phyloP scores from a whole-genome alignment of 2,329 filamentous ascomycete genomes.

The Colletotrichum endophyticum region DNA sequence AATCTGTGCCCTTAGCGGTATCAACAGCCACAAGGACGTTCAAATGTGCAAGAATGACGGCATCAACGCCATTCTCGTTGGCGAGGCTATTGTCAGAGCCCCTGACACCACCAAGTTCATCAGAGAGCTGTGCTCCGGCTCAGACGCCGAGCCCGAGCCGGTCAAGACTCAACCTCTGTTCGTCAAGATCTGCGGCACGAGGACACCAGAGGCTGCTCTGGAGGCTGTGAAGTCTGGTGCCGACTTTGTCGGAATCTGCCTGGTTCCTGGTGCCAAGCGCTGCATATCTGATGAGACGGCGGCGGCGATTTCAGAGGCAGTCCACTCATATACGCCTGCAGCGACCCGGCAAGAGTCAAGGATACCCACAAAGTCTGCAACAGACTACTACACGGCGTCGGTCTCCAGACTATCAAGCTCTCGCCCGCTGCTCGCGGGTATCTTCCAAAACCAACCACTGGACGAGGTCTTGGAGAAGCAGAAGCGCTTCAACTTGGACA shows the following conservation, averaged over 20 bases:
- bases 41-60: slow-evolving; percentile 86
- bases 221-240: slow-evolving; percentile 86
- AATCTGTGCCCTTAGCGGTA: slow-evolving; percentile 93
- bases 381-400: slow-evolving; percentile 76
- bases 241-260: slow-evolving; percentile 90
- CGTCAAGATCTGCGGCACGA: slow-evolving; percentile 95
- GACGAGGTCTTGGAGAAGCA: slow-evolving; percentile 82
- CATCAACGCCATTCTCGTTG: slow-evolving; percentile 91
- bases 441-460: slow-evolving; percentile 91
- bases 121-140: slow-evolving; percentile 75
- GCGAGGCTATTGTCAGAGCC: slow-evolving; percentile 94
- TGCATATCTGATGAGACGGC: slow-evolving; percentile 81
- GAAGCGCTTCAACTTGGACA: slow-evolving; percentile 76
- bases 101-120: slow-evolving; percentile 85
- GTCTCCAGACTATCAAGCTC: slow-evolving; percentile 52
- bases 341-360: slow-evolving; percentile 28
- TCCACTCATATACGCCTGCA: slow-evolving; percentile 70
- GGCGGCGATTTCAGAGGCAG: slow-evolving; percentile 76
- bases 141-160: slow-evolving; percentile 37
- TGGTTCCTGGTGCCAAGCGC: slow-evolving; percentile 82
- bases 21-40: slow-evolving; percentile 88
- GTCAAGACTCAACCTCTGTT: slow-evolving; percentile 57
- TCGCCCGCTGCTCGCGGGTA: slow-evolving; percentile 83
- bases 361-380: slow-evolving; percentile 36
- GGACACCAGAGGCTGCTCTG: slow-evolving; percentile 79